Base-by-base conservation (phyloP, 2,329 filamentous ascomycete genomes). In the Chaetomium olivaceum region DNA sequence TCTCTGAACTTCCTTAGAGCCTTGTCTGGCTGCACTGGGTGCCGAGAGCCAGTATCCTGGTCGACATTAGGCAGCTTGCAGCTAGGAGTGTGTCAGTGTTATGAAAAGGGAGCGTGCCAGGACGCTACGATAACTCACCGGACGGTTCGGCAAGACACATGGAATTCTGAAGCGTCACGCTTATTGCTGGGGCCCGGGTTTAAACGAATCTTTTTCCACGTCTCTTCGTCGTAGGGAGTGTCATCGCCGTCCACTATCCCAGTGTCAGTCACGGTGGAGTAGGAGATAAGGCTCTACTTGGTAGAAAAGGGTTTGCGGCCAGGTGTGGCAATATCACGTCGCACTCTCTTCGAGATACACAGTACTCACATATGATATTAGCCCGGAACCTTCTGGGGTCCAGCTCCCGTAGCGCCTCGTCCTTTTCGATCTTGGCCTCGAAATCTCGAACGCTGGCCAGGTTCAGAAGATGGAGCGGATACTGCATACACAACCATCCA, bases 31-130 rank as follows among this genome's bases (percentile, higher is more conserved):
- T 89, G 83, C 33, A 76, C 74, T 25, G 74, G 73, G 72, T 89
- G 85, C 25, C 82, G 81, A 48, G 82, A 73, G n/a, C 84, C 90
- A 6, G 80, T 87, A 21, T 80, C 79, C 0, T 83, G 89, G 74
- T 91, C 82, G 1, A 91, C 87, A 70, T 92, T 92, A 23, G 89
- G 89, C 70, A 92, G 75, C 71, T 87, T 90, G 77, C 90, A 92
- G 62, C 82, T 84, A 9, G 27, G 29, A 36, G 12, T 36, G 23
- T 23, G 55, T 43, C 11, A 46, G 25, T 25, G 19, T 1, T 9
- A 29, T 19, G n/a, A n/a, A n/a, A 14, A 33, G 9, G 27, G 12
- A 6, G 16, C 23, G 25, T 16, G 4, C n/a, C 27, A 11, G 23
- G 46, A 21, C 23, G 23, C 7, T 16, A 8, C 2, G 5, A 19